Evolutionary conservation across 768 basidiomycete species (phyloP), one percentile per base, ranked within the genome.

Genomic region (Hypholoma fasciculare): DNA sequence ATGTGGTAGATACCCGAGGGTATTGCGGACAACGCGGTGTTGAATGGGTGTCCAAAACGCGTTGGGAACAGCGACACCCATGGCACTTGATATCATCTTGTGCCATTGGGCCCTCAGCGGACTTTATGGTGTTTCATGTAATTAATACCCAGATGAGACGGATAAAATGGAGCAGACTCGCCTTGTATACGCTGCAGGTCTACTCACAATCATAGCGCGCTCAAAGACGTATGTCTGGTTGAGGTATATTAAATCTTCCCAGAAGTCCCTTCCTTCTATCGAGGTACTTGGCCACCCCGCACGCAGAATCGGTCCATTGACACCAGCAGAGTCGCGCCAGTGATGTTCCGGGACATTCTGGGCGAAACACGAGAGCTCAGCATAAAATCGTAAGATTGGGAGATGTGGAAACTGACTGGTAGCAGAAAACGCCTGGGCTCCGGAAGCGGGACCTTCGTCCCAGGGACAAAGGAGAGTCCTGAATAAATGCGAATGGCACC

Each of bases 271-370:
- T 19, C 76, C 72, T 62, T 90, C 88, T 20, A 90, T 81, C 1
- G 85, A 71, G 13, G 82, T 65, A 13, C 72, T 74, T 1, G 89
- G 89, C 70, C 88, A 90, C 1, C 82, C 84, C n/a, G 85, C 81
- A 39, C 85, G 84, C 57, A 90, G 75, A 57, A 90, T 78, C 49
- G 84, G 85, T 8, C 82, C 76, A 64, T 90, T 83, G 63, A 90
- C 82, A 8, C 81, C 79, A 2, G 85, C 85, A 2, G 65, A 61
- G 64, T 90, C 90, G 26, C 87, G 78, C 87, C 85, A 87, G 36
- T 70, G 73, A 5, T 65, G 61, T 7, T 63, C 54, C 20, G 36
- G 51, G 34, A 67, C 56, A 44, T 65, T 59, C 67, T 68, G 37
- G 5, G 30, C 1, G 30, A 5, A 6, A 9, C 9, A 7, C 30